Conservation (phyloP, 306 rosid species). For the Malus orientalis region DNA sequence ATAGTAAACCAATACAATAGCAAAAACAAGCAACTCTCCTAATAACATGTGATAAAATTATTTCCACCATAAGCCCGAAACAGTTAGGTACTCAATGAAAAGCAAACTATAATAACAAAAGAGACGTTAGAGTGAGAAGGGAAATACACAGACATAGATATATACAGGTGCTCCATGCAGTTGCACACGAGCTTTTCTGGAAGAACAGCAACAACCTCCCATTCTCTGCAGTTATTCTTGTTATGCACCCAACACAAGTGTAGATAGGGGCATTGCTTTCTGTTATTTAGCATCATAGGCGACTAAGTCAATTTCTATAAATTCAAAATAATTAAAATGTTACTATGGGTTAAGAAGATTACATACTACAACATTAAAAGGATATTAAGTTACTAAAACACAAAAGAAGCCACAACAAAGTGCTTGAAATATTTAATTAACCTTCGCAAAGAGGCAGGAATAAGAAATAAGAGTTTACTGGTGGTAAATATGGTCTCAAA, state of each 20-base stretch:
- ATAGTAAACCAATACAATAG: background rate
- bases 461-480: background rate
- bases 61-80: background rate
- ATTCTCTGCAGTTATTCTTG: constrained; percentile 29
- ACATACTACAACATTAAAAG: background rate
- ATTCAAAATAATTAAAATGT: constrained; percentile 9
- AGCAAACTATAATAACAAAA: background rate
- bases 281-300: constrained; percentile 16
- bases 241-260: constrained; percentile 29
- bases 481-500: background rate
- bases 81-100: constrained; percentile 11
- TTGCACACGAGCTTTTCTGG: constrained; percentile 66
- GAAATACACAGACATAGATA: constrained; percentile 54
- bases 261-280: constrained; percentile 25
- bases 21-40: background rate
- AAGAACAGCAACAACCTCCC: constrained; percentile 90
- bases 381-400: background rate
- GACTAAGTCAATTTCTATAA: constrained; percentile 3
- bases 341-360: background rate
- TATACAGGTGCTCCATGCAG: constrained; percentile 65
- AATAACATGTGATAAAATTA: background rate
- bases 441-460: background rate
- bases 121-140: constrained; percentile 10
- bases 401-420: background rate
- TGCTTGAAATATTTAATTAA: background rate